These are phyloP conservation scores for Hanseniaspora pseudoguilliermondii DNA, from an alignment of 805 yeast genomes.

Conservation along the genomic window DNA sequence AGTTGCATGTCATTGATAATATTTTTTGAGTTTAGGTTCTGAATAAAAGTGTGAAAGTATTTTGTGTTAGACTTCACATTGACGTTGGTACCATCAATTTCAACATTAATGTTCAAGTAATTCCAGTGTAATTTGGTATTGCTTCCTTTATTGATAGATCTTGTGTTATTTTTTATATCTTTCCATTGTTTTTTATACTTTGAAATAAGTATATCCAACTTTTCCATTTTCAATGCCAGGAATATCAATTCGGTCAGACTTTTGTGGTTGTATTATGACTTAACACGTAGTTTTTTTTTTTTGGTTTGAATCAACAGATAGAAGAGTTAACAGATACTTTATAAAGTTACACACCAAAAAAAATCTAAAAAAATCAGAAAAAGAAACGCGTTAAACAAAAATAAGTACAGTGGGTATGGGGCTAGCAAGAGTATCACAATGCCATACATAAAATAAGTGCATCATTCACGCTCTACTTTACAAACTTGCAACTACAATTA, in stretches of 20 bases:
- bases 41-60: not conserved
- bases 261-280: not conserved
- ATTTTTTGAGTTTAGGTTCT: not conserved
- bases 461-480: too few relatives aligned
- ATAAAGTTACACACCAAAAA: slow-evolving; percentile 12
- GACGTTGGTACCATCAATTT: not conserved
- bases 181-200: slow-evolving; percentile 9
- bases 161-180: slow-evolving; percentile 8
- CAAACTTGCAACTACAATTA: too few relatives aligned
- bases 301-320: too few relatives aligned
- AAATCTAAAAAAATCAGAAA: not conserved
- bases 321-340: not conserved
- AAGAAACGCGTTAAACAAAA: not conserved
- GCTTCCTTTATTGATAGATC: not conserved
- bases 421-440: too few relatives aligned
- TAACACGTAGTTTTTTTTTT: too few relatives aligned
- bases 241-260: not conserved
- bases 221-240: slow-evolving; percentile 2
- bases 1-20: not conserved
- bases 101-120: not conserved
- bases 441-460: too few relatives aligned
- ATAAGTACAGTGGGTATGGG: too few relatives aligned
- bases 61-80: not conserved
- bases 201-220: slow-evolving; percentile 12
- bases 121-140: slow-evolving; percentile 7